A percentile compares a stretch with the other conserved stretches of the same genome.
phyloP scores from a whole-genome alignment of 2,329 filamentous ascomycete species.

The Sarocladiaceae sp. region DNA sequence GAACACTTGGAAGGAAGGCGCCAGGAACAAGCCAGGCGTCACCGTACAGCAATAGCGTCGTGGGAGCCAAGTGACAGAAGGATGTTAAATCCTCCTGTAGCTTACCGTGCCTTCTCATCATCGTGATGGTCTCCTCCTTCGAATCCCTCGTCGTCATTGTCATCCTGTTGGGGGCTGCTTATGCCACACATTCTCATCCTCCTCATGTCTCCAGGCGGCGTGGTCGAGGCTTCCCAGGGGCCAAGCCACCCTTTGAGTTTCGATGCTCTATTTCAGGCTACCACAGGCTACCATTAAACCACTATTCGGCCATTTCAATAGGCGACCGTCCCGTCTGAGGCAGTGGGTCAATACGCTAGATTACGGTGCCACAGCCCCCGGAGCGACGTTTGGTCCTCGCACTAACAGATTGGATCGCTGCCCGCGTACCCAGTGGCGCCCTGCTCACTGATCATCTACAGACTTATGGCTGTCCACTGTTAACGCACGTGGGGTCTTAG shows the following conservation, averaged over 20 bases:
- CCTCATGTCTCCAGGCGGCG: too few relatives aligned
- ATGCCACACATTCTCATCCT: too few relatives aligned
- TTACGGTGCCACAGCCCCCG: constrained; percentile 4
- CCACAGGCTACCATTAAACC: neutral
- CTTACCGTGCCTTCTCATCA: too few relatives aligned
- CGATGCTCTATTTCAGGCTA: neutral
- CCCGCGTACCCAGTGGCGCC: neutral
- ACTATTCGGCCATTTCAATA: neutral
- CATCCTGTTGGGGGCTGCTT: neutral
- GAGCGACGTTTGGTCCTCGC: neutral
- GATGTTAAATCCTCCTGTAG: too few relatives aligned
- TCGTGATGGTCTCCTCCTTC: too few relatives aligned
- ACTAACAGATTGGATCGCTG: neutral
- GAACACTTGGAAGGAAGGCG: neutral
- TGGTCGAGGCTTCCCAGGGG: too few relatives aligned
- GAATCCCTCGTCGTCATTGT: too few relatives aligned
- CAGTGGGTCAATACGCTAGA: neutral
- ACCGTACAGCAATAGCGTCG: neutral
- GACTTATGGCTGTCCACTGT: neutral
- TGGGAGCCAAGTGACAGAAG: neutral
- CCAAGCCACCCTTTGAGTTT: too few relatives aligned
- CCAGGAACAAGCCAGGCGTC: neutral
- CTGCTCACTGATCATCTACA: neutral
- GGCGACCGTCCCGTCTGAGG: neutral
- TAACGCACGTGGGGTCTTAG: neutral